Evolutionary conservation across 2,329 filamentous ascomycete genomes (phyloP).

Genomic region (Nothophaeocryptopus gaeumannii): DNA sequence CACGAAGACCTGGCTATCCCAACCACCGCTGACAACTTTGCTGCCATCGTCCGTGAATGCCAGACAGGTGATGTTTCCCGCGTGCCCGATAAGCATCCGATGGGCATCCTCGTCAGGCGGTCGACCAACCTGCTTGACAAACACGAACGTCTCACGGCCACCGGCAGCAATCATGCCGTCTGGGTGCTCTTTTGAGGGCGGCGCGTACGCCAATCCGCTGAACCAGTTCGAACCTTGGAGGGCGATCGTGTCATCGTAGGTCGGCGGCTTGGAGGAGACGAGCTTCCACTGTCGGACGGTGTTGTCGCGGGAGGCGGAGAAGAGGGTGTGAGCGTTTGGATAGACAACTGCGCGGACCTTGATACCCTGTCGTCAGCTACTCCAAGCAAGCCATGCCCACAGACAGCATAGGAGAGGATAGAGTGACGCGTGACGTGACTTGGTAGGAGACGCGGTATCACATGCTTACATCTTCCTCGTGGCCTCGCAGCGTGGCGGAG

Average conservation of each 20-base stretch:
- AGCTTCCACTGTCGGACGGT: constrained; percentile 85
- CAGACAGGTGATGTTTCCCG: constrained; percentile 81
- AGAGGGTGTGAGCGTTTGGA: constrained; percentile 65
- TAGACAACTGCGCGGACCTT: constrained; percentile 87
- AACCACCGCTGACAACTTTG: constrained; percentile 85
- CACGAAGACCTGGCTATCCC: constrained; percentile 83
- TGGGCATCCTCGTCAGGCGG: constrained; percentile 73
- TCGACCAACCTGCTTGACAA: constrained; percentile 72
- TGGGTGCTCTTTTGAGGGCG: constrained; percentile 64
- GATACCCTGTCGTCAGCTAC: constrained; percentile 20
- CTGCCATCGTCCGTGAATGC: constrained; percentile 70
- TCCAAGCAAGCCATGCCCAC: constrained; percentile 2
- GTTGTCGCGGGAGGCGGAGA: constrained; percentile 88
- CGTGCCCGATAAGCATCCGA: constrained; percentile 80
- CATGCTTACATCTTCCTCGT: constrained; percentile 82
- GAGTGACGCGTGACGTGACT: not conserved
- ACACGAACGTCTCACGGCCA: constrained; percentile 89
- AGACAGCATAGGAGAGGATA: not conserved
- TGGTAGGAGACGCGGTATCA: not conserved
- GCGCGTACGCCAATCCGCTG: constrained; percentile 77
- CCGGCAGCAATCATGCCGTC: constrained; percentile 83
- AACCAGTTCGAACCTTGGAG: constrained; percentile 81
- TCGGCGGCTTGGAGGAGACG: constrained; percentile 61
- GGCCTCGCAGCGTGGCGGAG: constrained; percentile 81
- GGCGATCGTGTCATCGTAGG: constrained; percentile 74